phyloP scores from a whole-genome alignment of 2,329 filamentous ascomycete genomes.

The Phyllachora maydis region DNA sequence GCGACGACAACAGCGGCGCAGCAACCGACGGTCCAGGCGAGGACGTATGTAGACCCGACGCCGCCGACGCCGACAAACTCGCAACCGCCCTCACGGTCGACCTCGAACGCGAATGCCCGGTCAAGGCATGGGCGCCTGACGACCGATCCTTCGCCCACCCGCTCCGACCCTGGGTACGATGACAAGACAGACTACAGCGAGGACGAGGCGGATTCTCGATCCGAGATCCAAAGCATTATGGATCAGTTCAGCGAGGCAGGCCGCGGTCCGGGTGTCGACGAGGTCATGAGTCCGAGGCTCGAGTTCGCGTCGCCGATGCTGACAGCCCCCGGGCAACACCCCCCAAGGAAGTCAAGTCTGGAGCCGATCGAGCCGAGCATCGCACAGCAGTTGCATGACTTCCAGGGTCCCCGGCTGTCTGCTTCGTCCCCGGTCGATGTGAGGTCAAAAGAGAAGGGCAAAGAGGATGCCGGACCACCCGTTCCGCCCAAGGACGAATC shows the following conservation, averaged over 20 bases:
- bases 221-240: slow-evolving; percentile 96
- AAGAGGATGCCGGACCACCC: slow-evolving; percentile 29
- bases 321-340: slow-evolving; percentile 45
- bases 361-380: slow-evolving; percentile 41
- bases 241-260: slow-evolving; percentile 71
- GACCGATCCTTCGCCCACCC: slow-evolving; percentile 27
- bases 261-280: slow-evolving; percentile 50
- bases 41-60: slow-evolving; percentile 33
- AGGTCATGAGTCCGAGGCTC: slow-evolving; percentile 80
- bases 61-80: slow-evolving; percentile 33
- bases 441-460: slow-evolving; percentile 15
- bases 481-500: slow-evolving; percentile 40
- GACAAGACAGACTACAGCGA: slow-evolving; percentile 35
- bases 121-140: slow-evolving; percentile 15
- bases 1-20: slow-evolving; percentile 15
- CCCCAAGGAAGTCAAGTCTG: slow-evolving; percentile 70
- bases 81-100: slow-evolving; percentile 35
- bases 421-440: slow-evolving; percentile 16
- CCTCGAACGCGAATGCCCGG: slow-evolving; percentile 31
- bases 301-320: slow-evolving; percentile 67
- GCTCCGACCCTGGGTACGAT: slow-evolving; percentile 33
- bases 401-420: slow-evolving; percentile 20
- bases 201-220: slow-evolving; percentile 48
- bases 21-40: slow-evolving; percentile 24
- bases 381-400: slow-evolving; percentile 24